Conservation (phyloP, 1,284 basidiomycete species). For the Somion occarium region DNA sequence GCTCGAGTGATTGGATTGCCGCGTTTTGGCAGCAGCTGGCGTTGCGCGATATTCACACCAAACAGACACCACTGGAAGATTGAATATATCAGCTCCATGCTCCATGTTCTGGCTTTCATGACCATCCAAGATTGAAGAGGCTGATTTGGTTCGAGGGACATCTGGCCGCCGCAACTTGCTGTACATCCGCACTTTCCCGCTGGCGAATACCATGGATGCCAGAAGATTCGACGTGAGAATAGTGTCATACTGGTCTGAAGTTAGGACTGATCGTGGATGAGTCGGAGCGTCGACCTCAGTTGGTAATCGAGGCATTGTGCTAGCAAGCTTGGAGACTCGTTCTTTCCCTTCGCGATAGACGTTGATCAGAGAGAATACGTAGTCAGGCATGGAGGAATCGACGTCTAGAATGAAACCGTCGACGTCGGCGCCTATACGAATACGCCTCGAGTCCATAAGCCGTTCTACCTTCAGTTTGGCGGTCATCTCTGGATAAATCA, state of each 20-base stretch:
- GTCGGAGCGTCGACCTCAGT: conserved; percentile 22
- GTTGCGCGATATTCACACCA: conserved; percentile 78
- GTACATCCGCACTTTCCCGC: conserved; percentile 73
- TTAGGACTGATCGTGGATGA: conserved; percentile 8
- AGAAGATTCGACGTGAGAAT: conserved; percentile 60
- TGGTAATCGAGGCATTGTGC: conserved; percentile 40
- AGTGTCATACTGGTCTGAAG: conserved; percentile 27
- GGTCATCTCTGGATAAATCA: conserved; percentile 78
- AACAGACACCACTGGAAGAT: conserved; percentile 76
- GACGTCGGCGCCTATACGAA: conserved; percentile 71
- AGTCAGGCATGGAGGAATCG: conserved; percentile 77
- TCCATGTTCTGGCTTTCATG: conserved; percentile 29
- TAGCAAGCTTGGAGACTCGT: conserved; percentile 60
- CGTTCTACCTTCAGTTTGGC: conserved; percentile 66
- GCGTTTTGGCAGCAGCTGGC: conserved; percentile 35
- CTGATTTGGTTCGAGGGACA: conserved; percentile 32
- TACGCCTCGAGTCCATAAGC: conserved; percentile 43
- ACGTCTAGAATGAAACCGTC: conserved; percentile 86
- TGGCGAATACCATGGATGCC: conserved; percentile 73
- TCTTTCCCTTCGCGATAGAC: conserved; percentile 83
- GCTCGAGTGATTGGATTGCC: conserved; percentile 18
- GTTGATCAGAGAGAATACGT: conserved; percentile 76
- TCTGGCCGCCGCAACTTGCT: conserved; percentile 30
- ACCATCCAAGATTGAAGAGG: conserved; percentile 38
- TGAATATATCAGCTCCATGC: conserved; percentile 57